Percentiles rank a stretch among this genome's conserved stretches.
These are phyloP conservation scores for Fusarium siculi DNA, from an alignment of 2,329 filamentous ascomycete genomes.

Conservation along the genomic window DNA sequence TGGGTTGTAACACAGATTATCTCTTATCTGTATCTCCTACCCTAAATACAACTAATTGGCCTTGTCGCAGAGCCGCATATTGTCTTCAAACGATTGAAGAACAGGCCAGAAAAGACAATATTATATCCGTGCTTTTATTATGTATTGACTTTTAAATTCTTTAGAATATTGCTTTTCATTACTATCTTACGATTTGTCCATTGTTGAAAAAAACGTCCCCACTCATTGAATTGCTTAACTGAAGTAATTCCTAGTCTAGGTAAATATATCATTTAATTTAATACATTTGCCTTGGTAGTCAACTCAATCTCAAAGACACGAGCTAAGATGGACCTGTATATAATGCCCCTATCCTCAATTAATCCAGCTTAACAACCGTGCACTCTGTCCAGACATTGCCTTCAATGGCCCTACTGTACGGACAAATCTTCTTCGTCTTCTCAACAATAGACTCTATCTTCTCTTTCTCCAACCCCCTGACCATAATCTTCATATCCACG, in stretches of 20 bases:
- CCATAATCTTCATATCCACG: constrained; percentile 23
- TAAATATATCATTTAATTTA: no score
- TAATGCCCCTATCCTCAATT: rapidly evolving
- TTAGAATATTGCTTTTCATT: background rate
- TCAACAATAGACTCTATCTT: constrained; percentile 2
- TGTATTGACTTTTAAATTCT: no score
- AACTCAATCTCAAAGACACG: background rate
- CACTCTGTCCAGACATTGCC: constrained; percentile 5
- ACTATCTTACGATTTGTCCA: no score
- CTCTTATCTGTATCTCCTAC: background rate
- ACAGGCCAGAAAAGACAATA: rapidly evolving
- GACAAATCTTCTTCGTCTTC: constrained; percentile 7
- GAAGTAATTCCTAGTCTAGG: no score
- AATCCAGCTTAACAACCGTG: constrained; percentile 5
- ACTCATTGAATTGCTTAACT: no score
- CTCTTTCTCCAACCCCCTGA: background rate
- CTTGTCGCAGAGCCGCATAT: background rate
- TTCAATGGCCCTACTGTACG: constrained; percentile 5
- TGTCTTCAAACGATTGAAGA: rapidly evolving
- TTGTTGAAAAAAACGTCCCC: no score
- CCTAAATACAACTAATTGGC: rapidly evolving
- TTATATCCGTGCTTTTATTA: rapidly evolving
- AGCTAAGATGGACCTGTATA: background rate
- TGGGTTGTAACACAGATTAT: rapidly evolving
- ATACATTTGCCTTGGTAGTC: no score